These are phyloP conservation scores for Penicillium occitanis DNA, from an alignment of 2,329 filamentous ascomycete genomes.

Conservation along the genomic window DNA sequence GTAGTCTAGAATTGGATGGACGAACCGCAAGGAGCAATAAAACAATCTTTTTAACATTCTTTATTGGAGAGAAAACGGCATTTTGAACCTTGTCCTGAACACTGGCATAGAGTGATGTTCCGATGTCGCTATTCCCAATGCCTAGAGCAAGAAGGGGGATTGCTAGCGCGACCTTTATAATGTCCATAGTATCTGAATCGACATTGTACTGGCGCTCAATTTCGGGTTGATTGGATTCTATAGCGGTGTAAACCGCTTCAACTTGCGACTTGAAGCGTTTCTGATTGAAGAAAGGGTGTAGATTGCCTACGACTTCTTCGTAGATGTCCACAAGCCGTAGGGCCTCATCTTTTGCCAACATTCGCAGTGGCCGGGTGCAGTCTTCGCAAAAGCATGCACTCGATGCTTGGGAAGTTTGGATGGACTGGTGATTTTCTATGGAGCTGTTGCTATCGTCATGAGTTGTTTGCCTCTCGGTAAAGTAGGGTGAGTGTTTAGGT, in stretches of 20 bases:
- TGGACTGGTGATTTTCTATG: background rate
- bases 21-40: background rate
- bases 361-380: background rate
- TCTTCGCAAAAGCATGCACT: background rate
- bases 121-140: background rate
- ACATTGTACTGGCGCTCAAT: background rate
- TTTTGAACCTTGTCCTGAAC: background rate
- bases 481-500: background rate
- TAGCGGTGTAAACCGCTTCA: background rate
- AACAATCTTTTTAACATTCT: background rate
- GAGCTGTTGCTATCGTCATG: background rate
- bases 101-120: background rate
- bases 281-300: constrained; percentile 1
- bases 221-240: background rate
- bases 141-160: background rate
- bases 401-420: background rate
- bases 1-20: too few relatives aligned
- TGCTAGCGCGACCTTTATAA: background rate
- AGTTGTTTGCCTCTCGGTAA: background rate
- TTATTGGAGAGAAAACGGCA: constrained; percentile 1
- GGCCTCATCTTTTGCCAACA: background rate
- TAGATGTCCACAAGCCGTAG: background rate
- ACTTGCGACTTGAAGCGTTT: background rate
- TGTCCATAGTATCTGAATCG: background rate
- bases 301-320: background rate